Evolutionary conservation across 345 rosid species (phyloP).

Genomic region (Turnera subulata): DNA sequence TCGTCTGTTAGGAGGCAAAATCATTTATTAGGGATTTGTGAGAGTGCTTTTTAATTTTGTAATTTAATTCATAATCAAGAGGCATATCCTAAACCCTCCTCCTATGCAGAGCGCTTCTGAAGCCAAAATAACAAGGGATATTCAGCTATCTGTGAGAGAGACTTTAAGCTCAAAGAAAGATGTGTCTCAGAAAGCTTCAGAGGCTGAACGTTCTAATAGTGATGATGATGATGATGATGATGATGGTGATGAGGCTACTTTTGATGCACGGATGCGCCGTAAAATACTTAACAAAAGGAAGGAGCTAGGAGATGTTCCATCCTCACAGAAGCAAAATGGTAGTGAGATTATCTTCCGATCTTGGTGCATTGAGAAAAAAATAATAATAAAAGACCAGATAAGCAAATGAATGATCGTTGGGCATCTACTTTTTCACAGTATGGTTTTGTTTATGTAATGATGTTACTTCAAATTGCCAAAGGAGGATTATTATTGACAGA

Average conservation of each 20-base stretch:
- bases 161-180: conserved; percentile 69
- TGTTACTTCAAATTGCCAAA: too few species aligned
- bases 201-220: conserved; percentile 34
- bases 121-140: conserved; percentile 48
- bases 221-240: conserved; percentile 34
- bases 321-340: conserved; percentile 52
- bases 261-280: conserved; percentile 86
- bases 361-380: too few species aligned
- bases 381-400: too few species aligned
- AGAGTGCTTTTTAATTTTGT: neutral
- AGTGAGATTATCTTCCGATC: conserved; percentile 1
- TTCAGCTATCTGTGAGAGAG: conserved; percentile 69
- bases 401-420: too few species aligned
- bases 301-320: conserved; percentile 56
- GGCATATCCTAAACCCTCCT: conserved; percentile 8
- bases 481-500: too few species aligned
- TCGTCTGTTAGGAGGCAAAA: too few species aligned
- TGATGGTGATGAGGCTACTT: conserved; percentile 58
- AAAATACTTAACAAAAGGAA: conserved; percentile 61
- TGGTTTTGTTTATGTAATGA: too few species aligned
- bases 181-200: conserved; percentile 36
- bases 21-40: neutral
- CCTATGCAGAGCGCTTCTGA: conserved; percentile 53
- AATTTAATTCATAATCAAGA: conserved; percentile 4
- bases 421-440: too few species aligned